phyloP scores from a whole-genome alignment of 1,284 basidiomycete species.

The Melampsora occidentalis region DNA sequence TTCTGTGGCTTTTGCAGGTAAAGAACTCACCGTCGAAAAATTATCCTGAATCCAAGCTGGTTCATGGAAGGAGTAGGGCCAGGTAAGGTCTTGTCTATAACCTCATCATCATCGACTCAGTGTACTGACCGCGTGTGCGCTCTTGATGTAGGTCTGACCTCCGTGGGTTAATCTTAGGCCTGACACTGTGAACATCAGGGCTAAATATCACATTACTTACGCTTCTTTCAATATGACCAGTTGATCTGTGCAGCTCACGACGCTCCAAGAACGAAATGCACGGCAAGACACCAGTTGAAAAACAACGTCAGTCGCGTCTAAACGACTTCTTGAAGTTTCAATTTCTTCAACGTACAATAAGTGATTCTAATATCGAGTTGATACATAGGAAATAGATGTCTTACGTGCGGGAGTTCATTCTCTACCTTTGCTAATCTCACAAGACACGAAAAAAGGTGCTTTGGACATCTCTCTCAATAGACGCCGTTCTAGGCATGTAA shows the following conservation, averaged over 20 bases:
- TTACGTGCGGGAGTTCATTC: constrained; percentile 44
- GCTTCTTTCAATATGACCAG: background rate
- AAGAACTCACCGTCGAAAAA: too few relatives aligned
- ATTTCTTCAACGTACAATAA: background rate
- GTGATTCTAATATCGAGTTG: background rate
- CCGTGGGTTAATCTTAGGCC: too few relatives aligned
- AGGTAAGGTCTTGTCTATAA: background rate
- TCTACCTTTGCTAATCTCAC: constrained; percentile 44
- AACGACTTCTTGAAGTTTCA: background rate
- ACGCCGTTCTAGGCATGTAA: background rate
- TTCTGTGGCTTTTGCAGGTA: too few relatives aligned
- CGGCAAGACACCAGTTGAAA: background rate
- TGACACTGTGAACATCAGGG: background rate
- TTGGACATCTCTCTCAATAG: background rate
- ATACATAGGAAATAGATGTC: constrained; percentile 39
- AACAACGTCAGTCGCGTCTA: constrained; percentile 17
- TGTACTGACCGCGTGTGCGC: background rate
- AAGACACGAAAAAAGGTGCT: constrained; percentile 42
- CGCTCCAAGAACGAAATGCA: background rate
- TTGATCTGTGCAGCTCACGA: background rate
- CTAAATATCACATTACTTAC: background rate
- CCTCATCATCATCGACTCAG: background rate
- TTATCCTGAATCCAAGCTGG: too few relatives aligned
- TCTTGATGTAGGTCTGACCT: background rate
- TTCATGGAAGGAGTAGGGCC: background rate